Percentiles rank a stretch among this genome's conserved stretches.
Evolutionary conservation across 192 early-diverging fungal species (phyloP).

Genomic region (Endogone sp.): DNA sequence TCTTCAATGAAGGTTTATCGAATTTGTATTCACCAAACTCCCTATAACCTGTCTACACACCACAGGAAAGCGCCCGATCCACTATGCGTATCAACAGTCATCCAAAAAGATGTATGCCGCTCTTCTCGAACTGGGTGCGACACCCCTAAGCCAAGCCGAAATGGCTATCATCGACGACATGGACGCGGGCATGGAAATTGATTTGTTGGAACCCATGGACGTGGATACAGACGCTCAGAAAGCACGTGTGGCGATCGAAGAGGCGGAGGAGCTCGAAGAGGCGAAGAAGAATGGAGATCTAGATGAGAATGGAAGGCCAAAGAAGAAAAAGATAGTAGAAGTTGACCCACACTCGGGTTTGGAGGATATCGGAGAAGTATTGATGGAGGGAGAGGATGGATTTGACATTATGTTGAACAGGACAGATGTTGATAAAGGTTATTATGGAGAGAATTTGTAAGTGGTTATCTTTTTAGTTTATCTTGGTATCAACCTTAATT

Average conservation of each 20-base stretch:
- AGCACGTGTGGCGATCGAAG: constrained; percentile 27
- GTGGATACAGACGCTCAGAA: constrained; percentile 26
- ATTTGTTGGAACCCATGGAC: not conserved
- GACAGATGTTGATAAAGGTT: constrained; percentile 33
- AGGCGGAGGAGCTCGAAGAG: constrained; percentile 31
- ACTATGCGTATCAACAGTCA: constrained; percentile 5
- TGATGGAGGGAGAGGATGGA: constrained; percentile 20
- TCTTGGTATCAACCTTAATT: too few species aligned
- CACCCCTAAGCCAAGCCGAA: constrained; percentile 1
- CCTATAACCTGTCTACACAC: too few species aligned
- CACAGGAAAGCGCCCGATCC: constrained; percentile 8
- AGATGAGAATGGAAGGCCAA: not conserved
- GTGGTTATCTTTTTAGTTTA: too few species aligned
- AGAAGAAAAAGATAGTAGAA: constrained; percentile 17
- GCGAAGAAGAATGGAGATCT: not conserved
- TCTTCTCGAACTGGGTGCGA: constrained; percentile 3
- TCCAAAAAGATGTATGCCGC: constrained; percentile 5
- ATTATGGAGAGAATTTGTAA: constrained; percentile 35
- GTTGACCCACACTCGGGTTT: constrained; percentile 25
- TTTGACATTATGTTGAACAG: constrained; percentile 46
- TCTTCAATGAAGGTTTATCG: not conserved
- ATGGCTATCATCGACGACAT: not conserved
- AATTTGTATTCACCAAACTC: too few species aligned
- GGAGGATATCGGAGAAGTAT: constrained; percentile 18
- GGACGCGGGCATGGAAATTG: not conserved